These are phyloP conservation scores for Pythium biforme DNA, from an alignment of 352 stramenopile species.

Conservation along the genomic window DNA sequence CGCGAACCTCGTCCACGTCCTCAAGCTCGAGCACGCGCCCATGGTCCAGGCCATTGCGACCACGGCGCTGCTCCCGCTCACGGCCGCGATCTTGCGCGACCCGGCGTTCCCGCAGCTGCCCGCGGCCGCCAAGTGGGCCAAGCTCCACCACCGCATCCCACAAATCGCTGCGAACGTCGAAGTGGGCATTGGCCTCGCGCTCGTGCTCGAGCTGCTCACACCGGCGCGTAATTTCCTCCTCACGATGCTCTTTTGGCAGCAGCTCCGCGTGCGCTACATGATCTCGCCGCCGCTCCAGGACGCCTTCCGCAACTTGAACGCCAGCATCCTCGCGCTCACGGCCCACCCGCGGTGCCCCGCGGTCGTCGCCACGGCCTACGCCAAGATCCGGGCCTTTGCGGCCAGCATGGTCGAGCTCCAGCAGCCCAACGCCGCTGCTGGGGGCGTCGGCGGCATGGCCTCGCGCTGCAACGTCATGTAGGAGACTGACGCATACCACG, in stretches of 20 bases:
- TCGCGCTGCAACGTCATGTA: conserved; percentile 73
- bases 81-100: conserved; percentile 60
- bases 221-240: conserved; percentile 85
- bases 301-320: conserved; percentile 72
- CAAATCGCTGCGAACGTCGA: conserved; percentile 78
- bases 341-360: conserved; percentile 70
- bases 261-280: conserved; percentile 91
- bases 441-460: conserved; percentile 30
- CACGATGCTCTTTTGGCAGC: conserved; percentile 88
- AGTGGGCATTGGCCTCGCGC: conserved; percentile 73
- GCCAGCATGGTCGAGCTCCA: conserved; percentile 65
- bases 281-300: conserved; percentile 85
- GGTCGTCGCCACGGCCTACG: conserved; percentile 51
- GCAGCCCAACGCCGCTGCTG: conserved; percentile 35
- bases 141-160: conserved; percentile 79
- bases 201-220: conserved; percentile 83
- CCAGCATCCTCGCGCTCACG: conserved; percentile 51
- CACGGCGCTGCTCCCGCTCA: conserved; percentile 56
- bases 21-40: conserved; percentile 40
- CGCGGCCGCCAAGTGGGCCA: conserved; percentile 70
- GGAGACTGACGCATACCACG: conserved; percentile 4
- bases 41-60: conserved; percentile 46
- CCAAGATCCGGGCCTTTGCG: conserved; percentile 67
- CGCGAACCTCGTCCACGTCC: conserved; percentile 51
- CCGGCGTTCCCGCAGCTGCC: conserved; percentile 53